Conservation (phyloP, 306 rosid genomes). For the Amphicarpaea edgeworthii region DNA sequence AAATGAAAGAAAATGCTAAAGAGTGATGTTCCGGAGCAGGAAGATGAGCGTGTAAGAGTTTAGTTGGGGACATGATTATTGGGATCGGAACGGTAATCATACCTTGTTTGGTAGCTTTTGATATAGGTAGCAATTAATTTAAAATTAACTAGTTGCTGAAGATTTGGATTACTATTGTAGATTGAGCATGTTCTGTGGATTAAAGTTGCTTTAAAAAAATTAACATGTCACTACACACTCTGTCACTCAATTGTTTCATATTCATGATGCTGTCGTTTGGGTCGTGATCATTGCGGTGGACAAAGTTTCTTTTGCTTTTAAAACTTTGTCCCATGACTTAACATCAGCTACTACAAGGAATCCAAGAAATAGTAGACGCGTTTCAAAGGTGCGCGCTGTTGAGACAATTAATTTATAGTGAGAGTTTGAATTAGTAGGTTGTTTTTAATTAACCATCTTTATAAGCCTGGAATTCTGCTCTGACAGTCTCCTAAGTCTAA, state of each 20-base stretch:
- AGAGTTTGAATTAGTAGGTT: too few species aligned
- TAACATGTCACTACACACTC: neutral
- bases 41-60: neutral
- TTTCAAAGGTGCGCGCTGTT: neutral
- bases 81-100: slow-evolving; percentile 33
- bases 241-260: slow-evolving; percentile 28
- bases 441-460: too few species aligned
- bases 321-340: slow-evolving; percentile 20
- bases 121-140: slow-evolving; percentile 7
- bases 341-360: slow-evolving; percentile 44
- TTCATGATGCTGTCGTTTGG: slow-evolving; percentile 62
- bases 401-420: too few species aligned
- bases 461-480: too few species aligned
- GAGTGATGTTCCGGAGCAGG: neutral
- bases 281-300: slow-evolving; percentile 50
- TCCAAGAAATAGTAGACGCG: slow-evolving; percentile 48
- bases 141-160: slow-evolving; percentile 5
- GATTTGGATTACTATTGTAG: slow-evolving; percentile 22
- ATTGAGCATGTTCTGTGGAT: slow-evolving; percentile 38
- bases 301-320: slow-evolving; percentile 53
- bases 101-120: neutral
- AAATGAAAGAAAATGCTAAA: neutral
- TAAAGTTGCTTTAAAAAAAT: slow-evolving; percentile 53
- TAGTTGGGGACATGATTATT: slow-evolving; percentile 27
- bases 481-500: too few species aligned